These are phyloP conservation scores for Platanus orientalis DNA, from an alignment of 164 flowering plant species.

Conservation along the genomic window DNA sequence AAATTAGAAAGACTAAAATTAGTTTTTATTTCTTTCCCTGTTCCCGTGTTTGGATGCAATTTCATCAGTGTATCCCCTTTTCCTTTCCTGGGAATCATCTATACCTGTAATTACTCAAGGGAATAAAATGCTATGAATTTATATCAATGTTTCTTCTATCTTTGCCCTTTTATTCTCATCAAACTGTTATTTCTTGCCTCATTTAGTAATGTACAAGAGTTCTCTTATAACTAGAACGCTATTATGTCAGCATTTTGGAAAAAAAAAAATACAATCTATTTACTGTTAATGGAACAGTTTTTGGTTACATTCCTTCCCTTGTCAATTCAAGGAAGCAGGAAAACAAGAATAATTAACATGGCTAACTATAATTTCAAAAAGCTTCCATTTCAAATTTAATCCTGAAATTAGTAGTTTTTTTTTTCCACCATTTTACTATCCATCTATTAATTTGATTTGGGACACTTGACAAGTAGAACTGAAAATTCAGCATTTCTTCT, in stretches of 20 bases:
- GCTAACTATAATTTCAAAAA: not conserved
- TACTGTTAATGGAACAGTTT: not conserved
- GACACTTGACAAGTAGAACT: not conserved
- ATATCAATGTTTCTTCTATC: not conserved
- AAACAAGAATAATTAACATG: not conserved
- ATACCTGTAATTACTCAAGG: too few relatives aligned
- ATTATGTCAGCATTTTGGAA: not conserved
- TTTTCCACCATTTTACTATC: not conserved
- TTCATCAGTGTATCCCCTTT: not conserved
- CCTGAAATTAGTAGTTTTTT: not conserved
- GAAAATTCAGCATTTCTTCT: not conserved
- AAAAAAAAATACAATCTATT: not conserved
- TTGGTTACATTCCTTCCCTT: not conserved
- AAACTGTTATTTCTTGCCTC: not conserved
- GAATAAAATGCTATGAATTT: too few relatives aligned
- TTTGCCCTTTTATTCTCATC: not conserved
- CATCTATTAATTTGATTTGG: not conserved
- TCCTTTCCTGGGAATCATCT: not conserved
- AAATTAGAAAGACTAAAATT: too few relatives aligned
- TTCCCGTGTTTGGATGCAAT: too few relatives aligned
- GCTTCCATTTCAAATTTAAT: not conserved
- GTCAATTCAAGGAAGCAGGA: not conserved
- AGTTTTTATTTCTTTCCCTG: too few relatives aligned
- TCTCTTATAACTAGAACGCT: not conserved
- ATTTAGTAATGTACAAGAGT: not conserved